A percentile compares a stretch with the other conserved stretches of the same genome.
Conservation (phyloP, 2,329 filamentous ascomycete species). For the Phymatotrichopsis omnivora region DNA sequence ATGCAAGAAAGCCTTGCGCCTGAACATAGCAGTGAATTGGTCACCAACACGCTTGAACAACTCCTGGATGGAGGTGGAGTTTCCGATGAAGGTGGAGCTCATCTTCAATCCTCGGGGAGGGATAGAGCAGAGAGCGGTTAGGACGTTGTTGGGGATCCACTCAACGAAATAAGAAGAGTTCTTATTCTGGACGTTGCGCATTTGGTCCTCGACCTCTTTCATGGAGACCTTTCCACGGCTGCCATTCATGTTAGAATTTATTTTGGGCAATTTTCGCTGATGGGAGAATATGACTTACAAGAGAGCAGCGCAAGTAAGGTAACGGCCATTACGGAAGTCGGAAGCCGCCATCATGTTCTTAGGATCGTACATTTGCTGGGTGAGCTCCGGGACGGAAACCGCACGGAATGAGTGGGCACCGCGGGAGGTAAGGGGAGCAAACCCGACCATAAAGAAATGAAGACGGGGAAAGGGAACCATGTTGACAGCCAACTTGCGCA, state of each 20-base stretch:
- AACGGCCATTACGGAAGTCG: conserved; percentile 99
- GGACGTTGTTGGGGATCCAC: conserved; percentile 99
- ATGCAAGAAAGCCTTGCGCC: conserved; percentile 99
- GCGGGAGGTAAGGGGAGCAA: conserved; percentile 92
- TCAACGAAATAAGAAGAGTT: conserved; percentile 99
- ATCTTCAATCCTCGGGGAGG: conserved; percentile 96
- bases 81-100: conserved; percentile 97
- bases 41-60: conserved; percentile 99
- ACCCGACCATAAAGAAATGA: conserved; percentile 99
- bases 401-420: conserved; percentile 92
- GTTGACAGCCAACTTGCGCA: conserved; percentile 99
- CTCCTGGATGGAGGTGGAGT: conserved; percentile 99
- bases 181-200: conserved; percentile 99
- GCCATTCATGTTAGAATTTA: conserved; percentile 33
- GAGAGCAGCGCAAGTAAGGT: conserved; percentile 98
- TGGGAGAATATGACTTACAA: conserved; percentile 48
- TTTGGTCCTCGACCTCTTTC: conserved; percentile 99
- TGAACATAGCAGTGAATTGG: conserved; percentile 99
- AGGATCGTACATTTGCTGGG: conserved; percentile 99
- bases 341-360: conserved; percentile 99
- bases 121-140: conserved; percentile 98
- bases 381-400: conserved; percentile 93
- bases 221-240: conserved; percentile 98
- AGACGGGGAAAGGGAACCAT: conserved; percentile 99
- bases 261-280: conserved; percentile 24